These are phyloP conservation scores for Uncinocarpus reesii DNA, from an alignment of 2,329 filamentous ascomycete species.

Conservation along the genomic window DNA sequence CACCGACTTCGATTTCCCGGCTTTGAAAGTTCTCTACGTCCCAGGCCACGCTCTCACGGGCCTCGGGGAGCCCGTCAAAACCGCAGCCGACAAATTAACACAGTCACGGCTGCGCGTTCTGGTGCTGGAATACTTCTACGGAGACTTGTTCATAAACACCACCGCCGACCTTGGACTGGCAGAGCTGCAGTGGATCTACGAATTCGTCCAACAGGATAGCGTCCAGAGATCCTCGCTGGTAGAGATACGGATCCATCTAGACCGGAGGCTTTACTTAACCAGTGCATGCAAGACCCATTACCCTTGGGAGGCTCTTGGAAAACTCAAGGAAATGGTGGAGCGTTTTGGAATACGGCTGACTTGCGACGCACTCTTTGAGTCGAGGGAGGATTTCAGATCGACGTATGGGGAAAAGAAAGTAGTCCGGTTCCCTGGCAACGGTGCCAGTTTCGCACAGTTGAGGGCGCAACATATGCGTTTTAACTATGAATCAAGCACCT, in stretches of 20 bases:
- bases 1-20: background rate
- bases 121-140: background rate
- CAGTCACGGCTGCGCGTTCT: background rate
- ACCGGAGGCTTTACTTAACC: background rate
- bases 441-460: no score
- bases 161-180: background rate
- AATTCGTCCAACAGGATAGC: background rate
- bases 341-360: background rate
- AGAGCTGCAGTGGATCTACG: background rate
- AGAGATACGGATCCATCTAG: background rate
- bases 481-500: no score
- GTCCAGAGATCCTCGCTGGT: background rate
- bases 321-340: background rate
- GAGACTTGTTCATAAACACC: background rate
- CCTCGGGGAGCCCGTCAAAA: background rate
- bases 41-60: background rate
- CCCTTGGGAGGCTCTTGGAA: background rate
- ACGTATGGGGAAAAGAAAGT: background rate
- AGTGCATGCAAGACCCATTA: background rate
- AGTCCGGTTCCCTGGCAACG: background rate
- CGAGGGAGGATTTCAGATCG: background rate
- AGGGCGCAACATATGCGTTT: no score
- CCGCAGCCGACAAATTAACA: background rate
- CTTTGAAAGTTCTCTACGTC: background rate
- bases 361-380: background rate